Evolutionary conservation across 345 rosid species (phyloP).

Genomic region (Salix caprea): DNA sequence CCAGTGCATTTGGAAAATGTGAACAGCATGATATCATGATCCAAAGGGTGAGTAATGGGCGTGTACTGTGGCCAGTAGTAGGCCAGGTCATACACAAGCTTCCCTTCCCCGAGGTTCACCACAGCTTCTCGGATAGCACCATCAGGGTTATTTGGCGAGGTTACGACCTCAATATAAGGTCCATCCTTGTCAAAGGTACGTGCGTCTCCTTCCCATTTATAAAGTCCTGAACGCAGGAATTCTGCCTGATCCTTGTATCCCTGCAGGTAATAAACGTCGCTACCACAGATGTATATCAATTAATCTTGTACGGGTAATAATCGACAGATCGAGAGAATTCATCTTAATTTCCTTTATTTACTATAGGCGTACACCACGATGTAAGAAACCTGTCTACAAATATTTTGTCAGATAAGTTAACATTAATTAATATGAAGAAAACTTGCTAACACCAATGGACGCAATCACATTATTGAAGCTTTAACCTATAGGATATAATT

Average conservation of each 20-base stretch:
- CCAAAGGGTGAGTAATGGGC: conserved; percentile 55
- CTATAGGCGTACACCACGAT: neutral
- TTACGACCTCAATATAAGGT: conserved; percentile 63
- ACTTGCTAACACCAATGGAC: neutral
- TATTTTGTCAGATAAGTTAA: neutral
- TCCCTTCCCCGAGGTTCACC: conserved; percentile 56
- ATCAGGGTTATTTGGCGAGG: conserved; percentile 85
- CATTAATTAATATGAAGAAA: neutral
- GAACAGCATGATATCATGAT: conserved; percentile 75
- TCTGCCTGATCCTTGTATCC: conserved; percentile 54
- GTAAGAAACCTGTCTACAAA: neutral
- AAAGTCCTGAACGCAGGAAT: conserved; percentile 53
- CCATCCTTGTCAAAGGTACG: conserved; percentile 46
- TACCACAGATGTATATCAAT: neutral
- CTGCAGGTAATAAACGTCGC: conserved; percentile 30
- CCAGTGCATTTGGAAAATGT: conserved; percentile 91
- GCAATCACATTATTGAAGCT: neutral
- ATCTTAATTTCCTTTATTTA: neutral
- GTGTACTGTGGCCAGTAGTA: conserved; percentile 93
- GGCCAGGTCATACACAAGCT: conserved; percentile 70
- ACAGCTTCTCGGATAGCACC: conserved; percentile 63
- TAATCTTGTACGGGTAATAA: neutral
- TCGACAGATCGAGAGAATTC: neutral
- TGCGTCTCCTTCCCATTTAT: conserved; percentile 89
- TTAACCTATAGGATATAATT: too few relatives aligned